Evolutionary conservation across 352 stramenopile genomes (phyloP), one percentile per base, ranked within the genome.

Genomic region (Pythium grandisporangium): DNA sequence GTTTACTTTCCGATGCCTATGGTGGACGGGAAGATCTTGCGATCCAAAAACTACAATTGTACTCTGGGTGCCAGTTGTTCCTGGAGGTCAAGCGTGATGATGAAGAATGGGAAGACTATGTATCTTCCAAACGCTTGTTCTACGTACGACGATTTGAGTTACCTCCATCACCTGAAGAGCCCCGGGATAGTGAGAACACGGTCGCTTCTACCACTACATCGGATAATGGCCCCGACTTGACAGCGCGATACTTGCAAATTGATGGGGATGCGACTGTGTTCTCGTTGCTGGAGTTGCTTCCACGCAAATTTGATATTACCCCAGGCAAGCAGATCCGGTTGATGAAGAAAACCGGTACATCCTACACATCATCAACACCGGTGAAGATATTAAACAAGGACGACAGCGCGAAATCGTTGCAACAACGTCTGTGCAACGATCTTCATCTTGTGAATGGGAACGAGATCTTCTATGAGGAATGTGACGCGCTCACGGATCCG

Each of bases 401-500:
- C 14, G 62, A 77, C 4, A 55, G 65, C 32, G 51, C 60, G 10
- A 45, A 58, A 8, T 78, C 70, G 10, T 23, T 65, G 25, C 64
- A 63, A 11, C 41, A 67, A 25, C 65, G 68, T 0, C 35, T 88
- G 11, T 71, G 71, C 16, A 72, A 73, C 51, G 74, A 88, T 50
- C 43, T 87, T 23, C 61, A 84, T 20, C 44, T 91, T 35, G 54
- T 66, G 12, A 84, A 84, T 55, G 75, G 72, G 19, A 80, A 52
- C 4, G 75, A 89, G 30, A 40, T 92, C 33, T 88, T 71, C 51
- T 82, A 85, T 20, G 78, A 92, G 51, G 70, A 79, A 23, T 70
- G 61, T 36, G 51, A 85, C 53, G 32, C 34, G 30, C 50, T 88
- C 6, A 32, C 42, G 11, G 48, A 56, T 13, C 47, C 60, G 24